Base-by-base conservation (phyloP, 2,329 filamentous ascomycete genomes). In the Allantophomopsis cytisporea region DNA sequence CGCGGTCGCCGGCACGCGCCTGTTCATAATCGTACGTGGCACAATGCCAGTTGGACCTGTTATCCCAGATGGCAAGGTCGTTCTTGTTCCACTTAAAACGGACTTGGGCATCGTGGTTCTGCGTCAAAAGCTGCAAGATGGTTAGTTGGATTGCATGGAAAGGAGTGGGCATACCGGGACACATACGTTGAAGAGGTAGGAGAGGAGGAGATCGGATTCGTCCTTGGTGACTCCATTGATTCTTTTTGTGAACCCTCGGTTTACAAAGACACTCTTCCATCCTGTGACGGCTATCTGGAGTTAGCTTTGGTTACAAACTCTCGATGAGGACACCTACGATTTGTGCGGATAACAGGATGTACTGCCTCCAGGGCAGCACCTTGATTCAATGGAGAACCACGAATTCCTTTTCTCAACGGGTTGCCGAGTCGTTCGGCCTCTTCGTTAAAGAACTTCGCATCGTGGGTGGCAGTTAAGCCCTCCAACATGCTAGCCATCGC, bases 41-140 rank as follows among this genome's bases (percentile, higher is more conserved):
- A 31, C 67, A 63, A 43, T 68, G 64, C 46, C 59, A 63, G 10
- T 60, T 68, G 21, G 57, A 65, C 38, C 66, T 57, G 49, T 82
- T 82, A 49, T 83, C 78, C 78, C 78, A 83, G 46, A 83, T 76
- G 7, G 73, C 69, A 11, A 67, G 50, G 45, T 73, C 68, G 40
- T 71, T 69, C 51, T 64, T 60, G 41, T 57, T 58, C 69, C 69
- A 73, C 42, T 62, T 60, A 48, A 68, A 73, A 5, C 71, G 61
- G 11, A 75, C 69, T 50, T 75, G 71, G 1, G 67, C 60, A 47
- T 76, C 72, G 43, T 75, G 71, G 49, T 75, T 75, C 50, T 69
- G 60, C 10, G 63, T 63, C 13, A 68, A 57, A 13, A 69, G 50
- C 23, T 28, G 10, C 23, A 28, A 28, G 7, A 28, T 28, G 7